These are phyloP conservation scores for Exophiala sp. DNA, from an alignment of 2,329 filamentous ascomycete genomes.

Conservation along the genomic window DNA sequence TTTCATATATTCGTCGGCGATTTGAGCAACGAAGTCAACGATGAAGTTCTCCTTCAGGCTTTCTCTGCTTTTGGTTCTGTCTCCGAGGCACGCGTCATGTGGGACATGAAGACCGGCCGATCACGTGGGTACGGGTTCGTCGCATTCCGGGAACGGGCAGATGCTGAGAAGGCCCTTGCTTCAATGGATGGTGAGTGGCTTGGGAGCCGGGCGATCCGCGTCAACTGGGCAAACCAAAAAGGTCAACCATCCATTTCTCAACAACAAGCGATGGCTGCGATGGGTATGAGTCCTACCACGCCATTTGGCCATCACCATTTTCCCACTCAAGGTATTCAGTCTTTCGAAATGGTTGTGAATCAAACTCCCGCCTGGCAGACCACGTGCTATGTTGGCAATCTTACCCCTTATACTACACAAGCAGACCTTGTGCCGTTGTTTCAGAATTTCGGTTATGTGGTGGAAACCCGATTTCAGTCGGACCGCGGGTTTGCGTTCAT, in stretches of 20 bases:
- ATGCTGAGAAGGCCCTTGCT: slow-evolving; percentile 92
- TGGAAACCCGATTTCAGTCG: slow-evolving; percentile 95
- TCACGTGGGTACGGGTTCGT: slow-evolving; percentile 98
- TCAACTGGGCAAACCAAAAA: slow-evolving; percentile 99
- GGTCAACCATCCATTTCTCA: slow-evolving; percentile 98
- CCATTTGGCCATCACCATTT: slow-evolving; percentile 97
- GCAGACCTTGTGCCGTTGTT: slow-evolving; percentile 96
- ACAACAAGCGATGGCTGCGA: slow-evolving; percentile 91
- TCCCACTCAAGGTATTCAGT: slow-evolving; percentile 91
- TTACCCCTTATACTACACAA: slow-evolving; percentile 95
- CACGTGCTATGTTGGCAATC: slow-evolving; percentile 93
- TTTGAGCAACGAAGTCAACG: slow-evolving; percentile 96
- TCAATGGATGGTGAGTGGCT: slow-evolving; percentile 99
- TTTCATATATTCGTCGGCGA: slow-evolving; percentile 99
- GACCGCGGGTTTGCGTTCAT: slow-evolving; percentile 97
- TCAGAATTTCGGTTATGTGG: slow-evolving; percentile 96
- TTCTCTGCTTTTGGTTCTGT: slow-evolving; percentile 95
- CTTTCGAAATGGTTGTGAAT: slow-evolving; percentile 91
- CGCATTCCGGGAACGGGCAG: slow-evolving; percentile 85
- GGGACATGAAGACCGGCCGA: slow-evolving; percentile 99
- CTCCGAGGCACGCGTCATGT: slow-evolving; percentile 98
- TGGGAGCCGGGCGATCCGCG: slow-evolving; percentile 92
- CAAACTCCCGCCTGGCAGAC: slow-evolving; percentile 98
- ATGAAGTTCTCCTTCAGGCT: slow-evolving; percentile 85
- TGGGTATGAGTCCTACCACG: slow-evolving; percentile 97